Base-by-base conservation (phyloP, 352 stramenopile species). In the Globisporangium acanthophoron region DNA sequence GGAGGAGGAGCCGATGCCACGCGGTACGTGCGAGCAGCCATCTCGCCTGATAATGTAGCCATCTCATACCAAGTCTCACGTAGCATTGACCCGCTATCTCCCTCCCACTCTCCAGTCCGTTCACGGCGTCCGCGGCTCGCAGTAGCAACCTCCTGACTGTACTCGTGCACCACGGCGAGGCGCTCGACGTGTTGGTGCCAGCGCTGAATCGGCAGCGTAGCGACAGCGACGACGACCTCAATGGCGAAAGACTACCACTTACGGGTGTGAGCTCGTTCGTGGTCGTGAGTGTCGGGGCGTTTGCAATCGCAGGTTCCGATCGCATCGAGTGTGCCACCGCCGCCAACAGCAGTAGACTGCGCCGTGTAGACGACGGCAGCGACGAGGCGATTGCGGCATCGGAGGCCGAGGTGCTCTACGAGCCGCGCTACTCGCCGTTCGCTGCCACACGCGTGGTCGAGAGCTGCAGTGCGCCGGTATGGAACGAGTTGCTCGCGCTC, bases 401-500 rank as follows among this genome's bases (percentile, higher is more conserved):
- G 33, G 33, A 39, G 29, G 16, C n/a, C 3, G 40, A 20, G 20
- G 43, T 60, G 3, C 59, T 74, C 21, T 91, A 89, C 62, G 65
- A 75, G 6, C 65, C 73, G 41, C 61, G 45, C 15, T 84, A 70
- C 58, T 85, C 76, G n/a, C 76, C 80, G 27, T 93, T 90, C 53
- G 70, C 77, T 2, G 74, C 72, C 7, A 90, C 74, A 7, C 80
- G 84, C 45, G 74, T 92, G 44, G 66, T 78, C 39, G 74, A 85
- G 58, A 52, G 61, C 35, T 70, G 58, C 29, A 43, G 47, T 15
- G 58, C 61, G 6, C 71, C 73, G 11, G 52, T 61, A 16, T 93
- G 79, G 80, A 93, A 90, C 56, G 84, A 93, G 54, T 21, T 91
- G 53, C 63, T 93, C 5, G 67, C 76, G 2, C 62, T 89, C 9